Evolutionary conservation across 2,329 filamentous ascomycete species (phyloP).

Genomic region (Taxawa tesnikishii): DNA sequence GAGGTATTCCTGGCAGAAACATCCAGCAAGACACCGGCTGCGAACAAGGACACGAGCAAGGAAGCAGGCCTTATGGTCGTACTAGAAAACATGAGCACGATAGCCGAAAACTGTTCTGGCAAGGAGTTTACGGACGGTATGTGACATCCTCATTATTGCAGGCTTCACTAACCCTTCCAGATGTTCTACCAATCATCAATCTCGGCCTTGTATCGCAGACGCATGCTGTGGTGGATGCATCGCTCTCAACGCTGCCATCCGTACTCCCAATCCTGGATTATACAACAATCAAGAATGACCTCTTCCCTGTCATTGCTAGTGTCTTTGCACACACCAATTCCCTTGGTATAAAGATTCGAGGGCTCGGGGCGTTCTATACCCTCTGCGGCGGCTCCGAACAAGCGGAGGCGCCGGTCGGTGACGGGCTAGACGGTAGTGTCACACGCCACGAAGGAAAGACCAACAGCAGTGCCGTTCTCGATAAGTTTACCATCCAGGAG

Average conservation of each 20-base stretch:
- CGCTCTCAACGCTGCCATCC: constrained; percentile 63
- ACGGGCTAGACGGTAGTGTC: constrained; percentile 63
- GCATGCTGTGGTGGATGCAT: constrained; percentile 77
- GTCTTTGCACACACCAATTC: constrained; percentile 92
- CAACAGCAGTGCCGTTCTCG: constrained; percentile 57
- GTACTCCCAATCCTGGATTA: constrained; percentile 89
- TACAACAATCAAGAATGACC: constrained; percentile 89
- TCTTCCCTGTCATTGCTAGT: constrained; percentile 81
- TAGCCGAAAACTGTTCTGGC: constrained; percentile 71
- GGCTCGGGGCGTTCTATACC: constrained; percentile 78
- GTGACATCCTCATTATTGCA: constrained; percentile 16
- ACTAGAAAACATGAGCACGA: constrained; percentile 65
- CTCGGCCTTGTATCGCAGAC: constrained; percentile 79
- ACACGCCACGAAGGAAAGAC: constrained; percentile 35
- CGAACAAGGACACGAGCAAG: constrained; percentile 64
- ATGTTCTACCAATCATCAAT: constrained; percentile 76
- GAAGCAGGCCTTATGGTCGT: constrained; percentile 89
- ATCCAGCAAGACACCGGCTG: constrained; percentile 26
- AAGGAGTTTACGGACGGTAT: constrained; percentile 89
- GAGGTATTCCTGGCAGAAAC: constrained; percentile 62
- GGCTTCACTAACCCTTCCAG: constrained; percentile 28
- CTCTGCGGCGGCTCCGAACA: constrained; percentile 65
- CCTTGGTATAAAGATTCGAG: constrained; percentile 86
- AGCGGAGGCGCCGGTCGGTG: constrained; percentile 36
- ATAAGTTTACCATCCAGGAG: constrained; percentile 97